Conservation (phyloP, 164 flowering plant genomes). For the Stephania japonica region DNA sequence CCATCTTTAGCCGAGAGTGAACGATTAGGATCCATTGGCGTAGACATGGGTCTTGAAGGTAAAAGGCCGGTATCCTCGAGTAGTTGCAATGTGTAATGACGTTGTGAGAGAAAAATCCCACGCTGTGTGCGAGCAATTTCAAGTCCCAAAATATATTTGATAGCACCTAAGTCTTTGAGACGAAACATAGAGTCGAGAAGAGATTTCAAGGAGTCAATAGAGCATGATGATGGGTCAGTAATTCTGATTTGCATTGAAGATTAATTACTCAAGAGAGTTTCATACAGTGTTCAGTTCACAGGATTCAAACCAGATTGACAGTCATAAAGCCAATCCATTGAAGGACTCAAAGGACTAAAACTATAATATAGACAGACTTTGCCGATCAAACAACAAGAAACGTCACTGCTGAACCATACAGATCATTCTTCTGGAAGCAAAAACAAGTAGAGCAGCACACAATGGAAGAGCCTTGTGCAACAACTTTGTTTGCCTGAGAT, state of each 20-base stretch:
- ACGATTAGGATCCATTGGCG: constrained; percentile 5
- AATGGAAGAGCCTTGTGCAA: too few relatives aligned
- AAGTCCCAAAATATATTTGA: constrained; percentile 2
- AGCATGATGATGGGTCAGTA: background rate
- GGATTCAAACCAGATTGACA: too few relatives aligned
- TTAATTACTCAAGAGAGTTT: too few relatives aligned
- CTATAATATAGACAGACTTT: too few relatives aligned
- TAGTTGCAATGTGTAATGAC: constrained; percentile 1
- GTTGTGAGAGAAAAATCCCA: constrained; percentile 2
- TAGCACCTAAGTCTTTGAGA: background rate
- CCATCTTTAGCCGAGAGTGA: background rate
- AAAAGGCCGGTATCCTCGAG: background rate
- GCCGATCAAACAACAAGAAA: too few relatives aligned
- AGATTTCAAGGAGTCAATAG: background rate
- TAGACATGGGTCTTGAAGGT: background rate
- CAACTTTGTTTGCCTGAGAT: too few relatives aligned
- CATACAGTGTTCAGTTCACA: too few relatives aligned
- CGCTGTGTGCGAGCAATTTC: background rate
- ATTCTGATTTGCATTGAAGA: too few relatives aligned
- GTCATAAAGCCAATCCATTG: too few relatives aligned
- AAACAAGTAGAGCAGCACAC: too few relatives aligned
- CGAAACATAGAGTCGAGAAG: background rate
- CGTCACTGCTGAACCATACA: background rate
- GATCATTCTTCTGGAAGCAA: too few relatives aligned
- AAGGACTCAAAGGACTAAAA: too few relatives aligned